A percentile compares a stretch with the other conserved stretches of the same genome.
These are phyloP conservation scores for Babesia bigemina DNA, from an alignment of 169 alveolate genomes.

Conservation along the genomic window DNA sequence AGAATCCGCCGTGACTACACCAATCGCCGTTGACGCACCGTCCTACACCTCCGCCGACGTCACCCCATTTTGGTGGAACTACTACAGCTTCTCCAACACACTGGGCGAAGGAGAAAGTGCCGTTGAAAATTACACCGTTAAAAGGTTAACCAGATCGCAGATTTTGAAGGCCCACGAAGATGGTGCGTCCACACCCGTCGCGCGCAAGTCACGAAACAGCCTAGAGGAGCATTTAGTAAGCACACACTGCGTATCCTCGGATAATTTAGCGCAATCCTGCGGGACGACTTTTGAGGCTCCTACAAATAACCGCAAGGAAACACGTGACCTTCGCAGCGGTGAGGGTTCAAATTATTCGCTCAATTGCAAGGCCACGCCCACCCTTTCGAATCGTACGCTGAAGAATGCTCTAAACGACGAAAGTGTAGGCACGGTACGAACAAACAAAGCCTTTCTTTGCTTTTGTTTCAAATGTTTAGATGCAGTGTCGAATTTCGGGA, in stretches of 20 bases:
- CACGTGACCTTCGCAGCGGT: constrained; percentile 3
- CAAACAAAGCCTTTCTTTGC: background rate
- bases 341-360: constrained; percentile 15
- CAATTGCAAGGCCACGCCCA: constrained; percentile 32
- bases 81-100: constrained; percentile 52
- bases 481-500: constrained; percentile 20
- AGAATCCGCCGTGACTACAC: background rate
- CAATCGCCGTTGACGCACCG: constrained; percentile 2
- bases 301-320: constrained; percentile 11
- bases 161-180: constrained; percentile 36
- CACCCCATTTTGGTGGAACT: constrained; percentile 70
- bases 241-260: constrained; percentile 44
- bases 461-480: constrained; percentile 30
- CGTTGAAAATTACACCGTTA: constrained; percentile 23
- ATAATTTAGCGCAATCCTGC: constrained; percentile 18
- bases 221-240: constrained; percentile 26
- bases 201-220: constrained; percentile 28
- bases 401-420: constrained; percentile 9
- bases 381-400: constrained; percentile 25
- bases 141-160: constrained; percentile 58
- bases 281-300: constrained; percentile 31
- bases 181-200: constrained; percentile 65
- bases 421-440: too few species aligned
- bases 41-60: constrained; percentile 28
- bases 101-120: constrained; percentile 58